phyloP scores from a whole-genome alignment of 768 basidiomycete species.

The Russula foetens region DNA sequence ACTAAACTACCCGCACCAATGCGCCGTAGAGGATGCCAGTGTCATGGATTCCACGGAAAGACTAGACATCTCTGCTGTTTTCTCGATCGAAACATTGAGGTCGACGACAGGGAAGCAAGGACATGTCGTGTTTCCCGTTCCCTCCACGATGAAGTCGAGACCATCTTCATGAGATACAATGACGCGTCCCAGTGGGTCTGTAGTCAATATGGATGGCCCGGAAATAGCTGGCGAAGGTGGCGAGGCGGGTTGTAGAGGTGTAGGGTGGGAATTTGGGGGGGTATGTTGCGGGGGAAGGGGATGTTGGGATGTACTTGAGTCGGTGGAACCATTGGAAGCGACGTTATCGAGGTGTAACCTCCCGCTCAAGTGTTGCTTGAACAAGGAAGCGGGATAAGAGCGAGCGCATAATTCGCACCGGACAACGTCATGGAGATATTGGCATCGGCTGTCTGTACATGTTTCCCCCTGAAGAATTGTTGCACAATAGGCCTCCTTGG shows the following conservation, averaged over 20 bases:
- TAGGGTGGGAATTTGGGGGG: background rate
- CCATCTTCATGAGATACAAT: constrained; percentile 4
- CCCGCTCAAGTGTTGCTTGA: background rate
- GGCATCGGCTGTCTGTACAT: constrained; percentile 17
- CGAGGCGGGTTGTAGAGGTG: background rate
- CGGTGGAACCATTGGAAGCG: background rate
- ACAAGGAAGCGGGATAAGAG: background rate
- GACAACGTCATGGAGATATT: constrained; percentile 18
- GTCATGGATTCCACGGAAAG: background rate
- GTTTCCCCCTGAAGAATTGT: constrained; percentile 10
- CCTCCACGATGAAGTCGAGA: background rate
- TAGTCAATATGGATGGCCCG: too few species aligned
- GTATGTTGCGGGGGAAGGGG: background rate
- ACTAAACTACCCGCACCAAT: background rate
- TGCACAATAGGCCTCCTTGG: constrained; percentile 1
- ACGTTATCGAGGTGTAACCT: constrained; percentile 2
- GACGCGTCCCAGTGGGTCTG: background rate
- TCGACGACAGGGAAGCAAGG: background rate
- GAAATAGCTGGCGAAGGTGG: background rate
- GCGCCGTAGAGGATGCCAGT: background rate
- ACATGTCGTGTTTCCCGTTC: background rate
- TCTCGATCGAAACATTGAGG: background rate
- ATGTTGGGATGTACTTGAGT: background rate
- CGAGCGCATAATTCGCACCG: constrained; percentile 23
- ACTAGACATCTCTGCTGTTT: background rate